These are phyloP conservation scores for Pseudopyrenochaeta lycopersici DNA, from an alignment of 2,329 filamentous ascomycete genomes.

Conservation along the genomic window DNA sequence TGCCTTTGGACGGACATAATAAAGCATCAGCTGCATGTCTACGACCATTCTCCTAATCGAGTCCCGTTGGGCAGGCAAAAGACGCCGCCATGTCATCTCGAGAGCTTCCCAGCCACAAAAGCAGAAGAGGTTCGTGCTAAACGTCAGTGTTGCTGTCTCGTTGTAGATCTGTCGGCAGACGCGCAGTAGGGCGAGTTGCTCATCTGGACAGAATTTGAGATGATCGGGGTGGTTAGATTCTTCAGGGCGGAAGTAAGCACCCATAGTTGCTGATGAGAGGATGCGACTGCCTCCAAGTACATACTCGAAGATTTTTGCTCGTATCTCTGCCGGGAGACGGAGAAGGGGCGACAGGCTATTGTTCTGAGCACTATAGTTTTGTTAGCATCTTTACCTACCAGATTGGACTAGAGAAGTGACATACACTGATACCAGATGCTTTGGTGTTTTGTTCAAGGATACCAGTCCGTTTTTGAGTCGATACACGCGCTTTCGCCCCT, in stretches of 20 bases:
- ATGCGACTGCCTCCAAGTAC: background rate
- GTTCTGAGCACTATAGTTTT: background rate
- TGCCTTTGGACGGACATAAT: background rate
- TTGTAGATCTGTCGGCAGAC: constrained; percentile 18
- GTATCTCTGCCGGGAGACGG: constrained; percentile 1
- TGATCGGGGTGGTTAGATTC: background rate
- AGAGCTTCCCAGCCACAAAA: background rate
- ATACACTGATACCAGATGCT: background rate
- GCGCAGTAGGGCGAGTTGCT: constrained; percentile 4
- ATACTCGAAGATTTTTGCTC: background rate
- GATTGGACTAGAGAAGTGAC: background rate
- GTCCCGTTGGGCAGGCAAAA: background rate
- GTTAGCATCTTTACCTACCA: background rate
- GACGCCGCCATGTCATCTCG: background rate
- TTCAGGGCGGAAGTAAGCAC: background rate
- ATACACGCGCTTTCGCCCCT: background rate
- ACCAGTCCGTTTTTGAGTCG: background rate
- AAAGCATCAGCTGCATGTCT: background rate
- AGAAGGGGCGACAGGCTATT: background rate
- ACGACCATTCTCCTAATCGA: background rate
- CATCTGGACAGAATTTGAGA: background rate
- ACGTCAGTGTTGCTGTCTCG: constrained; percentile 4
- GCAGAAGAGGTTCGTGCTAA: constrained; percentile 11
- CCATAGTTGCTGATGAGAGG: background rate
- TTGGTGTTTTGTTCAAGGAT: background rate